Conservation (phyloP, 2,329 filamentous ascomycete species). For the Paecilomyces formosus region DNA sequence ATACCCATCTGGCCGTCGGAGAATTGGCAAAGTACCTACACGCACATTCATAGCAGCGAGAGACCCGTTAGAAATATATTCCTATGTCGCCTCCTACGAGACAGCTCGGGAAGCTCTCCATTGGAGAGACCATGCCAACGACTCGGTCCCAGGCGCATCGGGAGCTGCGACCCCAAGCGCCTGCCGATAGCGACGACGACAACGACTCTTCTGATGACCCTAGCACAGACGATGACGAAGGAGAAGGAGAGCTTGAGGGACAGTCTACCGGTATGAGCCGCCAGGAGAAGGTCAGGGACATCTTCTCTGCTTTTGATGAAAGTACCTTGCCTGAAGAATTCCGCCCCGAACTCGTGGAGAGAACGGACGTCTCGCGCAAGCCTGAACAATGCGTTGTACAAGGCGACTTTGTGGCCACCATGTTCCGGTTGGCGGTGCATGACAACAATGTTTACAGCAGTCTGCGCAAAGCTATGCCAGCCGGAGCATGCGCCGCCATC, state of each 20-base stretch:
- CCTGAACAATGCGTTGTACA: constrained; percentile 38
- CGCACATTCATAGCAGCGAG: neutral
- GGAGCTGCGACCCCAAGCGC: constrained; percentile 10
- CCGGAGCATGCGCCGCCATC: constrained; percentile 32
- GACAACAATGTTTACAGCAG: constrained; percentile 35
- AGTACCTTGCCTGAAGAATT: constrained; percentile 35
- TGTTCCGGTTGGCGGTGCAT: constrained; percentile 38
- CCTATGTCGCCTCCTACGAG: constrained; percentile 34
- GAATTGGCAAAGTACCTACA: constrained; percentile 1
- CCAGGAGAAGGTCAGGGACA: constrained; percentile 34
- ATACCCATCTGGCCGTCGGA: constrained; percentile 6
- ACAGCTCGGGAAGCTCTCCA: constrained; percentile 31
- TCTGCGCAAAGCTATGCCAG: constrained; percentile 35
- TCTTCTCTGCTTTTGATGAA: constrained; percentile 38
- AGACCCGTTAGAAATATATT: constrained; percentile 6
- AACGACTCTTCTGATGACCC: constrained; percentile 6
- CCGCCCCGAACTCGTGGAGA: constrained; percentile 30
- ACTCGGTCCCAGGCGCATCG: constrained; percentile 19
- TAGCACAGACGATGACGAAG: neutral
- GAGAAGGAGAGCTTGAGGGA: constrained; percentile 19
- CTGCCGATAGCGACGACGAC: neutral
- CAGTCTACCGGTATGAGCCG: constrained; percentile 21
- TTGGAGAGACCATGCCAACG: constrained; percentile 26
- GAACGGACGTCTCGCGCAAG: constrained; percentile 22
- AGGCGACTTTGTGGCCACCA: constrained; percentile 37